Base-by-base conservation (phyloP, 2,329 filamentous ascomycete species). In the Cryphonectria naterciae region DNA sequence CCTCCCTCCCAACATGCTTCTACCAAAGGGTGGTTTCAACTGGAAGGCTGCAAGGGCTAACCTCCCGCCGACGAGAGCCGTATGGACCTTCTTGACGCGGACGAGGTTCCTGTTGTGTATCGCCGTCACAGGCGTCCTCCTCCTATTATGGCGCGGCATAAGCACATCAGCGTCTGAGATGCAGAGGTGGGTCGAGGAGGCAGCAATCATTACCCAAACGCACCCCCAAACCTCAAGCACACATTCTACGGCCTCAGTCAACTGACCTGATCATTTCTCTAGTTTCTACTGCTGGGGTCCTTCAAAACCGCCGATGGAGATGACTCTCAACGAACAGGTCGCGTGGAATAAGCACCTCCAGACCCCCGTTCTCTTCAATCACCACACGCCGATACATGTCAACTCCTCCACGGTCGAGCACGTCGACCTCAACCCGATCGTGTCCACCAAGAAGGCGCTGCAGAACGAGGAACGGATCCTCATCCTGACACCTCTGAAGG, bases 281-380 rank as follows among this genome's bases (percentile, higher is more conserved):
- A 98, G 95, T 83, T 98, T 97, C 83, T 97, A 97, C 83, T 99
- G 96, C 85, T 98, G 94, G 88, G 96, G 96, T 17, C 95, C 96
- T 19, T 89, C 92, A 35, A 98, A 97, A 85, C 89, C 96, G n/a
- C 96, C 96, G 68, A 97, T 97, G 90, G 90, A 96, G 74, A 97
- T 99, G 94, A 89, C 92, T 58, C 85, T 92, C 69, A 98, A 98
- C 80, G 96, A 99, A 80, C 92, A 95, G 81, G 91, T 91, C 73
- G 88, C 93, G 74, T 99, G 96, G 96, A 92, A 93, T 75, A 90
- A 90, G 70, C 95, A 97, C 79, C 85, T 96, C 74, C 91, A 95
- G 77, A 98, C 96, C 4, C 96, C 96, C 65, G 94, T 99, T 76
- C 89, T 97, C 75, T 98, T 97, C 86, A 99, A 99, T 84, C 93